Conservation (phyloP, 2,329 filamentous ascomycete species). For the Coniochaeta pulveracea region DNA sequence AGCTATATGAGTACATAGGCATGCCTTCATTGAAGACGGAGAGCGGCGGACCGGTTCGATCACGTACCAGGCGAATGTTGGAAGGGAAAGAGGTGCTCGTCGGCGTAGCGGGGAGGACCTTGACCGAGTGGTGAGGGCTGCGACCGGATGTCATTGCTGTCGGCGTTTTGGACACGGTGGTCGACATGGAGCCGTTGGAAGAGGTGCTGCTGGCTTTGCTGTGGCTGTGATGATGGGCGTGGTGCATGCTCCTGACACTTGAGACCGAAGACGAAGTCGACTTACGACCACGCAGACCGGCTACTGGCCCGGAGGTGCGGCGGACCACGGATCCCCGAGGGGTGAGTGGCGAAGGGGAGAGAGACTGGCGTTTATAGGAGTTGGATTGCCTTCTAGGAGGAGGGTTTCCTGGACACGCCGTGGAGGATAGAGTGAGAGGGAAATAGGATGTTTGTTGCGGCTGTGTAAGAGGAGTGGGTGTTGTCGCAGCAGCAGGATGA, state of each 20-base stretch:
- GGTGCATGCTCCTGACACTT: slow-evolving; percentile 82
- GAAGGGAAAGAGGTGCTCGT: slow-evolving; percentile 65
- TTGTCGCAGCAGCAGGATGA: no score
- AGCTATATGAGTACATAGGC: slow-evolving; percentile 20
- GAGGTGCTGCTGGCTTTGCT: slow-evolving; percentile 93
- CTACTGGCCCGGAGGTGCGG: slow-evolving; percentile 69
- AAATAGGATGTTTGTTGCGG: no score
- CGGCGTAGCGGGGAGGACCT: slow-evolving; percentile 87
- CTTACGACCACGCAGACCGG: slow-evolving; percentile 78
- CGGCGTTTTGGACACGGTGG: slow-evolving; percentile 55
- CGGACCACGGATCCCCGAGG: slow-evolving; percentile 80
- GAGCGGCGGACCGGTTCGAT: slow-evolving; percentile 33
- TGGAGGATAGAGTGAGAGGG: no score
- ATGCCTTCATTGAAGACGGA: slow-evolving; percentile 48
- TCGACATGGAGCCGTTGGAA: slow-evolving; percentile 63
- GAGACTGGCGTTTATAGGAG: slow-evolving; percentile 61
- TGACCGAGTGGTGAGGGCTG: slow-evolving; percentile 82
- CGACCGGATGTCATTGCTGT: slow-evolving; percentile 50
- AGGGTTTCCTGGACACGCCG: no score
- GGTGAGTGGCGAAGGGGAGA: slow-evolving; percentile 80
- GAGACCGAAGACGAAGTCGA: slow-evolving; percentile 94
- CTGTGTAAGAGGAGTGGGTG: no score
- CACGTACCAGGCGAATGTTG: slow-evolving; percentile 74
- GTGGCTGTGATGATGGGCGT: slow-evolving; percentile 66
- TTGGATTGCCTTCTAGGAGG: no score